phyloP scores from a whole-genome alignment of 352 stramenopile genomes.

The Thalassiosira pacifica region DNA sequence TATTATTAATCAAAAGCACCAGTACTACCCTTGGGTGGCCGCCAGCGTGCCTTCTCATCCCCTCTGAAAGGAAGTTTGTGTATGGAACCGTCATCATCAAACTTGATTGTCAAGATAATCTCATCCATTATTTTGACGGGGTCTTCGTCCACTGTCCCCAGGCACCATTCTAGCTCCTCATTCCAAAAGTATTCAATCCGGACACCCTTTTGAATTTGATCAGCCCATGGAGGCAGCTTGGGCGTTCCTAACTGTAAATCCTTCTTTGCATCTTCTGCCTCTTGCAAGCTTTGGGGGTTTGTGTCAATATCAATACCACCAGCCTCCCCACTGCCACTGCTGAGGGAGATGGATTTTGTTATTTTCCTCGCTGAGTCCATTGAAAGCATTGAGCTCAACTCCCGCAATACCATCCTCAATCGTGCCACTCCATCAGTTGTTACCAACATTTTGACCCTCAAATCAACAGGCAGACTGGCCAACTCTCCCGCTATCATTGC shows the following conservation, averaged over 20 bases:
- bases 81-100: conserved; percentile 81
- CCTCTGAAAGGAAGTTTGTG: conserved; percentile 75
- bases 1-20: conserved; percentile 48
- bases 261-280: conserved; percentile 58
- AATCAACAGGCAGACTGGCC: conserved; percentile 65
- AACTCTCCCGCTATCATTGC: conserved; percentile 83
- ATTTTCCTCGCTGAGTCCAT: conserved; percentile 65
- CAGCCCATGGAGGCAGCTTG: conserved; percentile 75
- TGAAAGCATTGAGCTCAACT: conserved; percentile 58
- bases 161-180: conserved; percentile 79
- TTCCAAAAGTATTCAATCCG: conserved; percentile 86
- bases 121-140: conserved; percentile 81
- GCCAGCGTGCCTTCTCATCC: conserved; percentile 84
- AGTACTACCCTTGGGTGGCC: conserved; percentile 59
- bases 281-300: conserved; percentile 50
- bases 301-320: conserved; percentile 24
- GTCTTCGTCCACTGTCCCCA: conserved; percentile 75
- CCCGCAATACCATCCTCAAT: conserved; percentile 66
- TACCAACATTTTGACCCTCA: conserved; percentile 71
- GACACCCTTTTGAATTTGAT: conserved; percentile 76
- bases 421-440: conserved; percentile 67
- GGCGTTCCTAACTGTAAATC: conserved; percentile 82
- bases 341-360: conserved; percentile 63
- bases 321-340: not conserved
- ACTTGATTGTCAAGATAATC: conserved; percentile 78